phyloP scores from a whole-genome alignment of 2,329 filamentous ascomycete genomes.

The Ambrosiella beaveri region DNA sequence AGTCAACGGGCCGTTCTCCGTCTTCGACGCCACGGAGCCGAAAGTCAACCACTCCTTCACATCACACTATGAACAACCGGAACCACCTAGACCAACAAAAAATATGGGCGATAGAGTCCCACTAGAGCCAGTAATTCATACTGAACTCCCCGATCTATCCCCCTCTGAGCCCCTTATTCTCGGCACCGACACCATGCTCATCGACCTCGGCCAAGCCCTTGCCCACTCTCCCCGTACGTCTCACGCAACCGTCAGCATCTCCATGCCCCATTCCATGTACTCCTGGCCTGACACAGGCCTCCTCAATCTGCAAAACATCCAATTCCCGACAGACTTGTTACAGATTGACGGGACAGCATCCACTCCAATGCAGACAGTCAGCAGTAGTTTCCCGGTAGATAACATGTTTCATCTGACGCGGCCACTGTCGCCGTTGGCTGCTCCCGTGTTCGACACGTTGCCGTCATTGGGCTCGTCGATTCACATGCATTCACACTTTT shows the following conservation, averaged over 20 bases:
- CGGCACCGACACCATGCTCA: background rate
- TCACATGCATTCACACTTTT: conserved; percentile 14
- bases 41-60: background rate
- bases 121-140: background rate
- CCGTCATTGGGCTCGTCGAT: background rate
- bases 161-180: background rate
- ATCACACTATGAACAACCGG: background rate
- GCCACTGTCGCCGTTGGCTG: background rate
- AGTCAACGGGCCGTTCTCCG: conserved; percentile 2
- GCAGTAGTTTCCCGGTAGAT: background rate
- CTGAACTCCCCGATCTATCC: background rate
- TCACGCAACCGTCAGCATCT: background rate
- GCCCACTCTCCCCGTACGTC: background rate
- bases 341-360: background rate
- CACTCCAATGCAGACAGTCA: background rate
- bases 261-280: background rate
- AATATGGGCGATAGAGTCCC: background rate
- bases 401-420: background rate
- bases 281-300: background rate
- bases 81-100: background rate
- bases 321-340: background rate
- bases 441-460: background rate
- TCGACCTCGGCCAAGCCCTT: background rate
- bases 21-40: background rate
- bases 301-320: background rate